Evolutionary conservation across 1,284 basidiomycete species (phyloP).

Genomic region (Thelephora terrestris): DNA sequence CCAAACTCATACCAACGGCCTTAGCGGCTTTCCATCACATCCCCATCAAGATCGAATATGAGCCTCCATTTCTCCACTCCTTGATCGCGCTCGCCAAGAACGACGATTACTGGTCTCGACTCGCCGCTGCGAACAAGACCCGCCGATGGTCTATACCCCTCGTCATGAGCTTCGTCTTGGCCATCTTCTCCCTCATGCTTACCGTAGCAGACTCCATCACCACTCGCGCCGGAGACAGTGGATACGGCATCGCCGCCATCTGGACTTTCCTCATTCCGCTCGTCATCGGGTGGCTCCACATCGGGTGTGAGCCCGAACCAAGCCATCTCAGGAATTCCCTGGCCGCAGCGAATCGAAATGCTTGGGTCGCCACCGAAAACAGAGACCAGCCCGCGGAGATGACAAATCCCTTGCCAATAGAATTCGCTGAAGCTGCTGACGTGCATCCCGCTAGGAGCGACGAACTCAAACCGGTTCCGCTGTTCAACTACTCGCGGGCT

Average conservation of each 20-base stretch:
- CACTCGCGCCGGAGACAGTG: not conserved
- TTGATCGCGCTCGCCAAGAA: not conserved
- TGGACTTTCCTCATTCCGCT: not conserved
- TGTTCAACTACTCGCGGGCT: not conserved
- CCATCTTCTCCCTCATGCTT: not conserved
- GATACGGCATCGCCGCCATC: not conserved
- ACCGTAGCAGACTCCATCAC: not conserved
- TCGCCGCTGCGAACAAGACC: not conserved
- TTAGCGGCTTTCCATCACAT: not conserved
- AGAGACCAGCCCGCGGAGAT: not conserved
- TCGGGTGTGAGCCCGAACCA: not conserved
- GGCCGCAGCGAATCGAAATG: slow-evolving; percentile 5
- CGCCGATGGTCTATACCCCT: not conserved
- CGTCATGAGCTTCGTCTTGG: not conserved
- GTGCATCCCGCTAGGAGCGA: not conserved
- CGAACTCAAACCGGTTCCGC: not conserved
- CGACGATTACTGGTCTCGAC: not conserved
- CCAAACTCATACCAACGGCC: not conserved
- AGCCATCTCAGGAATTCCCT: not conserved
- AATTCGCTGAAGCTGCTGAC: not conserved
- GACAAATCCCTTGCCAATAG: not conserved
- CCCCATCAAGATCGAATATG: not conserved
- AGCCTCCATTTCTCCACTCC: not conserved
- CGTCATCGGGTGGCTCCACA: not conserved
- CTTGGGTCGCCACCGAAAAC: not conserved